A percentile compares a stretch with the other conserved stretches of the same genome.
phyloP scores from a whole-genome alignment of 2,329 filamentous ascomycete species.

The Colletotrichum sidae region DNA sequence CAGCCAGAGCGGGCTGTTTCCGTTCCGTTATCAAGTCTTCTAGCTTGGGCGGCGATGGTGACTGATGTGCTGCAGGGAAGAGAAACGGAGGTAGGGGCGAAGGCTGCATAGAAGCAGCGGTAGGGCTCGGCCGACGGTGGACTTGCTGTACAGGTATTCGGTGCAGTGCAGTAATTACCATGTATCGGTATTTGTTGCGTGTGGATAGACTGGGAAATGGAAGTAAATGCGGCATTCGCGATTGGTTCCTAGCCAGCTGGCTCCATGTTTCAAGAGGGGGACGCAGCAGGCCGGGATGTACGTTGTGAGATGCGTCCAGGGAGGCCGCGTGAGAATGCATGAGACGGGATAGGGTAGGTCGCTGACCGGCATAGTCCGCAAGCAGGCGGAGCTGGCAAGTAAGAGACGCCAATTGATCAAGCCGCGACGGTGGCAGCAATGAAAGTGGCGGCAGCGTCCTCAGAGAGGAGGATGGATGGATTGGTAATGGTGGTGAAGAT shows the following conservation, averaged over 20 bases:
- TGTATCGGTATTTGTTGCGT: no score
- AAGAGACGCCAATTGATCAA: not conserved
- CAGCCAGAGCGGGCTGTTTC: conserved; percentile 1
- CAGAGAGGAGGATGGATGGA: conserved; percentile 6
- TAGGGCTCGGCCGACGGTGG: conserved; percentile 8
- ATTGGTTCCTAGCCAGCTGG: conserved; percentile 29
- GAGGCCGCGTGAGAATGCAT: conserved; percentile 17
- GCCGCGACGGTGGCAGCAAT: not conserved
- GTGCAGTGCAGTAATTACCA: no score
- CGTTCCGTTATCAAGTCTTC: conserved; percentile 4
- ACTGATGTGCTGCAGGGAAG: conserved; percentile 34
- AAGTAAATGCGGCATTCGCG: conserved; percentile 20
- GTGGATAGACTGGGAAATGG: no score
- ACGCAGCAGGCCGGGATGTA: conserved; percentile 30
- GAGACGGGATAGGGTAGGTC: conserved; percentile 25
- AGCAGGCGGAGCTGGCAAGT: conserved; percentile 10
- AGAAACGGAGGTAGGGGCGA: conserved; percentile 8
- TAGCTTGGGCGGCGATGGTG: conserved; percentile 2
- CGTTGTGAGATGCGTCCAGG: conserved; percentile 27
- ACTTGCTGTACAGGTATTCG: conserved; percentile 12
- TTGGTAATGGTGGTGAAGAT: not conserved
- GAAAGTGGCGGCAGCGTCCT: no score
- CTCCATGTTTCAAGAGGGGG: conserved; percentile 36
- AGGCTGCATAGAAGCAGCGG: conserved; percentile 21
- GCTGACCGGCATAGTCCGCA: conserved; percentile 23